phyloP scores from a whole-genome alignment of 495 filamentous ascomycete genomes.

The Xylaria venustula region DNA sequence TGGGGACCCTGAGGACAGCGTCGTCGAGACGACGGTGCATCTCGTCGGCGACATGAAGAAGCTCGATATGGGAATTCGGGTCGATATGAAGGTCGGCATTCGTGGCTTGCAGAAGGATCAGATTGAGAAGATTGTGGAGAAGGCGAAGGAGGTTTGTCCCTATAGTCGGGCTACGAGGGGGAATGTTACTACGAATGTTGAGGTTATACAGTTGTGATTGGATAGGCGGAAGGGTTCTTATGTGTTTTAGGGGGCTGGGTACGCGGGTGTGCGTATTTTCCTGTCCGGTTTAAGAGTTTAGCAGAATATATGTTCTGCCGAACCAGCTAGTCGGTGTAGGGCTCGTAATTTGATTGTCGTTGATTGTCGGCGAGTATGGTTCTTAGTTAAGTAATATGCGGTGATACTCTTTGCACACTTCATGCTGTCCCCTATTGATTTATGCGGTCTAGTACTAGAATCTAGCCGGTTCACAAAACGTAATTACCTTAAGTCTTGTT shows the following conservation, averaged over 20 bases:
- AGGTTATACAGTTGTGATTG: slow-evolving; percentile 5
- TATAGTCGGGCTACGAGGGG: slow-evolving; percentile 17
- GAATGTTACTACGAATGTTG: slow-evolving; percentile 9
- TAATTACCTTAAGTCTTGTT: too few species aligned
- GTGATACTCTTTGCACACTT: too few species aligned
- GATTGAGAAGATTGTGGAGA: slow-evolving; percentile 10
- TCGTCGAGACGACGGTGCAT: slow-evolving; percentile 13
- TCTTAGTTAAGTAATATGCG: too few species aligned
- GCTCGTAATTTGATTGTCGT: too few species aligned
- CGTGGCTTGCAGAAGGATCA: slow-evolving; percentile 5
- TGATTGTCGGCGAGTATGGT: too few species aligned
- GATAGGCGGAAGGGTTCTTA: not conserved
- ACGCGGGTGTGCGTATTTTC: too few species aligned
- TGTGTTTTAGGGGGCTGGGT: not conserved
- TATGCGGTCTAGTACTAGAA: too few species aligned
- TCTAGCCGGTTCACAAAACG: too few species aligned
- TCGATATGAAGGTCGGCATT: slow-evolving; percentile 9
- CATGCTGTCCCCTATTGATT: too few species aligned
- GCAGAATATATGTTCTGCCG: too few species aligned
- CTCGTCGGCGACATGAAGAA: slow-evolving; percentile 16
- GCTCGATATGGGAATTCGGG: slow-evolving; percentile 12
- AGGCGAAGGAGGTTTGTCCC: slow-evolving; percentile 10
- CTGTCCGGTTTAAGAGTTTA: too few species aligned
- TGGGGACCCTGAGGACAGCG: slow-evolving; percentile 2
- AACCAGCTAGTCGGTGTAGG: too few species aligned